These are phyloP conservation scores for Cytospora leucostoma DNA, from an alignment of 2,329 filamentous ascomycete genomes.

Conservation along the genomic window DNA sequence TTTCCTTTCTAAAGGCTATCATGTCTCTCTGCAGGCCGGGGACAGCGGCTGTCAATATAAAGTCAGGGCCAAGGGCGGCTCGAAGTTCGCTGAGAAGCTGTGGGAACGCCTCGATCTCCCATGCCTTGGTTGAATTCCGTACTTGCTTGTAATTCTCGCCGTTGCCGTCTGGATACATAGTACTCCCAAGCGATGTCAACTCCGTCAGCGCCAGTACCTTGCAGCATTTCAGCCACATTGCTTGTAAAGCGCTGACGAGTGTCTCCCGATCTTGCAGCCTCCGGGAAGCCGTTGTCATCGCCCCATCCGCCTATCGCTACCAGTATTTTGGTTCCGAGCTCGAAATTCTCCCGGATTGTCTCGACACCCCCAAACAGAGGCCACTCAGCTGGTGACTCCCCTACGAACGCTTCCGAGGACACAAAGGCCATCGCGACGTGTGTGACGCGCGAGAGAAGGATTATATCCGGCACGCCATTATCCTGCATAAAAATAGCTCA, in stretches of 20 bases:
- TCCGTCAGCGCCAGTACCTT: conserved; percentile 62
- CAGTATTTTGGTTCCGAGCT: conserved; percentile 60
- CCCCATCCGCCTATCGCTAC: conserved; percentile 79
- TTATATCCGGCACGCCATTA: conserved; percentile 38
- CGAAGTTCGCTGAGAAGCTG: conserved; percentile 62
- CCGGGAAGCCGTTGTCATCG: conserved; percentile 60
- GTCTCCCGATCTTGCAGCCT: conserved; percentile 52
- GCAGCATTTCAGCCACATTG: conserved; percentile 65
- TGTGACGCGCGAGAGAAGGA: conserved; percentile 47
- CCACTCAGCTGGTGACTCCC: conserved; percentile 37
- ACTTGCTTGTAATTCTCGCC: conserved; percentile 66
- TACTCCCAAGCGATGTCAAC: conserved; percentile 70
- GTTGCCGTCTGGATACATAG: conserved; percentile 62
- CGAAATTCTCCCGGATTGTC: conserved; percentile 50
- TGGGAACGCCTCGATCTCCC: conserved; percentile 63
- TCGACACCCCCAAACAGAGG: conserved; percentile 55
- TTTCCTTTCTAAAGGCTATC: conserved; percentile 62
- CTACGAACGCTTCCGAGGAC: conserved; percentile 32
- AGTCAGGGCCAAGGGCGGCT: conserved; percentile 54
- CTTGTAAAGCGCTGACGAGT: conserved; percentile 60
- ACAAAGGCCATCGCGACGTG: conserved; percentile 63
- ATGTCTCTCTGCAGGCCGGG: conserved; percentile 66
- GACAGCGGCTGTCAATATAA: conserved; percentile 66
- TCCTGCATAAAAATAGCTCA: background rate
- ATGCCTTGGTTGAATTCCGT: conserved; percentile 58